phyloP scores from a whole-genome alignment of 192 early-diverging fungal genomes.

The Lobulomyces angularis region DNA sequence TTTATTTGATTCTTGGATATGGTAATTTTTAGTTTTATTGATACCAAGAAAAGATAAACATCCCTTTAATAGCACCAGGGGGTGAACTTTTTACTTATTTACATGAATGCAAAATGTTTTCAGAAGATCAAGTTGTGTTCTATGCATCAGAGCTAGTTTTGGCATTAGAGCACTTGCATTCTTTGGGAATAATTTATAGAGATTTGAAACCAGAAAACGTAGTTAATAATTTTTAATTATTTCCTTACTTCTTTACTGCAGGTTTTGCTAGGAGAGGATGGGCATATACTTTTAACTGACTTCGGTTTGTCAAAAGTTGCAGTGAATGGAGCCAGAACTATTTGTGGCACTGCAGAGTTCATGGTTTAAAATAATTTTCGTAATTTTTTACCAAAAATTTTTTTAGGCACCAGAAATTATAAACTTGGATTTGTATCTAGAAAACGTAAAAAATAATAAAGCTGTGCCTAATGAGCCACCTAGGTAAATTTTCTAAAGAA shows the following conservation, averaged over 20 bases:
- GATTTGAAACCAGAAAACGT: conserved; percentile 44
- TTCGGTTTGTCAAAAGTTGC: conserved; percentile 87
- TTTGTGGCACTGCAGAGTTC: conserved; percentile 72
- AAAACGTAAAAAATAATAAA: too few relatives aligned
- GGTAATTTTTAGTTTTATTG: too few relatives aligned
- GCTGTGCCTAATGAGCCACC: too few relatives aligned
- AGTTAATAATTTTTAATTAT: neutral
- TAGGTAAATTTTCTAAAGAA: too few relatives aligned
- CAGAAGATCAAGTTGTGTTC: conserved; percentile 75
- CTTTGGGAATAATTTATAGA: conserved; percentile 74
- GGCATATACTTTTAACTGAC: conserved; percentile 81
- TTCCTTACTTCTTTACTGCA: neutral
- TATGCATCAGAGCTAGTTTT: conserved; percentile 79
- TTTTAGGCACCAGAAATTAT: conserved; percentile 43
- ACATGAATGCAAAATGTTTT: conserved; percentile 30
- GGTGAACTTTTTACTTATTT: conserved; percentile 92
- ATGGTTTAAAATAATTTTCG: conserved; percentile 27
- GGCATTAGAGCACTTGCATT: conserved; percentile 78
- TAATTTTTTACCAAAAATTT: too few relatives aligned
- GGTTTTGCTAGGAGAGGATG: conserved; percentile 51
- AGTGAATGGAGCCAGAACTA: conserved; percentile 38
- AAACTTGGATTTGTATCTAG: conserved; percentile 14
- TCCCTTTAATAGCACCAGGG: too few relatives aligned
- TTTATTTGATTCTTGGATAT: conserved; percentile 85
- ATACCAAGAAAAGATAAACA: too few relatives aligned